Evolutionary conservation across 139 green algal species (phyloP).

Genomic region (Tetradesmus obliquus): DNA sequence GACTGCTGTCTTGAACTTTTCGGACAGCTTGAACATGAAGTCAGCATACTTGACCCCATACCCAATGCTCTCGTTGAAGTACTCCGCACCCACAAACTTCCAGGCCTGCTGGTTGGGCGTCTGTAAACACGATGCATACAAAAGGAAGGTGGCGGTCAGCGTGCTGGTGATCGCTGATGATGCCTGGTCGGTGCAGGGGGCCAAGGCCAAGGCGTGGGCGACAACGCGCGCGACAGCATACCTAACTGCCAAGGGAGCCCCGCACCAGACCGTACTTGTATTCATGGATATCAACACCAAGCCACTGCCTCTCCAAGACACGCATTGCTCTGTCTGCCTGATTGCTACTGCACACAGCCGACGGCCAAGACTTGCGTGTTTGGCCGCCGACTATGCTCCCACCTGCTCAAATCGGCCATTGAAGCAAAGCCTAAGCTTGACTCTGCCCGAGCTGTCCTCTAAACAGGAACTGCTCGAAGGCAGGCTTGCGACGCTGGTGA

Average conservation of each 20-base stretch:
- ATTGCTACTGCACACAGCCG: background rate
- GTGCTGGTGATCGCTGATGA: background rate
- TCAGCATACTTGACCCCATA: slow-evolving; percentile 61
- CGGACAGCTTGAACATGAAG: slow-evolving; percentile 67
- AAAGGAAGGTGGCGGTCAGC: background rate
- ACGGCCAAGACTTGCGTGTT: background rate
- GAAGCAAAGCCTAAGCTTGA: slow-evolving; percentile 56
- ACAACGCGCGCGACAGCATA: background rate
- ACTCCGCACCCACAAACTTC: slow-evolving; percentile 59
- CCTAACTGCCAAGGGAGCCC: background rate
- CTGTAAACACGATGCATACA: background rate
- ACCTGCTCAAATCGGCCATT: slow-evolving; percentile 54
- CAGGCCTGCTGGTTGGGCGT: slow-evolving; percentile 39
- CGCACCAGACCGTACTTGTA: background rate
- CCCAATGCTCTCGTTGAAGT: slow-evolving; percentile 65
- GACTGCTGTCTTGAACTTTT: slow-evolving; percentile 72
- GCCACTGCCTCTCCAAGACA: background rate
- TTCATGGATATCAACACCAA: no score
- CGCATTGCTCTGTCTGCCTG: background rate
- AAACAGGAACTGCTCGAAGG: background rate
- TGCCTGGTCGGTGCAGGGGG: background rate
- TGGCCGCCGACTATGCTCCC: background rate
- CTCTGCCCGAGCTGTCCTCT: slow-evolving; percentile 1
- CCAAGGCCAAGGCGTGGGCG: background rate
- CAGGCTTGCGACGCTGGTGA: background rate